phyloP scores from a whole-genome alignment of 2,329 filamentous ascomycete genomes.

The Trichophyton benhamiae region DNA sequence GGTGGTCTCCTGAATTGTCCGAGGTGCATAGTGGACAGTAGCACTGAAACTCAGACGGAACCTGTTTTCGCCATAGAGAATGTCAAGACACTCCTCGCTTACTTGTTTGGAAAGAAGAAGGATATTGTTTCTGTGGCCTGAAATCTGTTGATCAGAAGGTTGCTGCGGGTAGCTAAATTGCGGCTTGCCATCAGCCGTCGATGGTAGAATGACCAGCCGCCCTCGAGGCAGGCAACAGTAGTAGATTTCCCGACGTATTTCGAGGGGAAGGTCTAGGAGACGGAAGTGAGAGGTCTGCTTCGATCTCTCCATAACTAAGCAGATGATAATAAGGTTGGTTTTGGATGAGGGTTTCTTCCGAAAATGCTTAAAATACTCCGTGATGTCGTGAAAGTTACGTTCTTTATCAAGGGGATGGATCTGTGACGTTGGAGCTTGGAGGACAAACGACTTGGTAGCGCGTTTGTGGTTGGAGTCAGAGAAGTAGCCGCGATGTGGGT shows the following conservation, averaged over 20 bases:
- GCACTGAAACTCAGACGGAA: background rate
- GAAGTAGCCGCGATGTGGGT: too few relatives aligned
- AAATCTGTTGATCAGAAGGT: background rate
- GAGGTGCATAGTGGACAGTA: background rate
- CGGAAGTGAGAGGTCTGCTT: background rate
- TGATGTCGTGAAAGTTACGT: too few relatives aligned
- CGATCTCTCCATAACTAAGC: too few relatives aligned
- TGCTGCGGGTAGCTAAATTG: background rate
- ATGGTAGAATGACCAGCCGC: background rate
- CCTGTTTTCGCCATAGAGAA: background rate
- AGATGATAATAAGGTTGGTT: too few relatives aligned
- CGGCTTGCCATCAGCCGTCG: background rate
- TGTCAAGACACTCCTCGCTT: background rate
- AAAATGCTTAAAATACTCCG: too few relatives aligned
- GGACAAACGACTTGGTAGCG: too few relatives aligned
- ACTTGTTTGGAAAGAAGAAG: background rate
- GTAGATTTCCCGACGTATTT: background rate
- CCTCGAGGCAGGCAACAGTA: background rate
- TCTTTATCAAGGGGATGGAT: too few relatives aligned
- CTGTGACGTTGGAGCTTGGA: too few relatives aligned
- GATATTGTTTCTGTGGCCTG: background rate
- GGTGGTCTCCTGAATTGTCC: background rate
- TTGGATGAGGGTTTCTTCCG: too few relatives aligned
- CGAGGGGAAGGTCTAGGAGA: background rate
- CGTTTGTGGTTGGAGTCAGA: too few relatives aligned